phyloP scores from a whole-genome alignment of 2,329 filamentous ascomycete genomes.

The Fonsecaea erecta region DNA sequence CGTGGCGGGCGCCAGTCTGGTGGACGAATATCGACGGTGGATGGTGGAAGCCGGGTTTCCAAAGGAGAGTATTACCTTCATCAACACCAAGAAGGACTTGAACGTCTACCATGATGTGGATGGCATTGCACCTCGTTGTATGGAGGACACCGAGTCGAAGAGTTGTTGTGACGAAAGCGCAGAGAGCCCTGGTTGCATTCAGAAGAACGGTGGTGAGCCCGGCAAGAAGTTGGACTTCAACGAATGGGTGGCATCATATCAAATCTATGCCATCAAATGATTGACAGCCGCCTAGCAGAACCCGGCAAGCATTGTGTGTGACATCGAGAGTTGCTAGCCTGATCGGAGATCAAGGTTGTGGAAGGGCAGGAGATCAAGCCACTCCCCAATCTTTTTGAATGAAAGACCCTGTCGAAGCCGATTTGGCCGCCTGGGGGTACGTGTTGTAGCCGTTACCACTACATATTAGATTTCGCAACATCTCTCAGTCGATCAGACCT shows the following conservation, averaged over 20 bases:
- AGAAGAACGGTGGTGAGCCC: background rate
- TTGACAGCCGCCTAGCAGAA: background rate
- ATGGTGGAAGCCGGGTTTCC: constrained; percentile 57
- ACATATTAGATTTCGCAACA: too few relatives aligned
- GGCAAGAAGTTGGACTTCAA: constrained; percentile 51
- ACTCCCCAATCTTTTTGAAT: too few relatives aligned
- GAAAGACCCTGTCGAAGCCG: too few relatives aligned
- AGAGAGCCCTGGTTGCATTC: background rate
- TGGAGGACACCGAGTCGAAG: background rate
- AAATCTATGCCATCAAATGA: constrained; percentile 57
- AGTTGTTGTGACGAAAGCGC: background rate
- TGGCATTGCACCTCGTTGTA: constrained; percentile 22
- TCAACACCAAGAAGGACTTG: constrained; percentile 54
- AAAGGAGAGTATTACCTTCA: constrained; percentile 48
- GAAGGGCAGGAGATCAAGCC: too few relatives aligned
- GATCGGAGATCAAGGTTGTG: too few relatives aligned
- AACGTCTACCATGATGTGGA: constrained; percentile 22
- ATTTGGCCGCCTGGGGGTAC: too few relatives aligned
- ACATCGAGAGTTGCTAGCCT: background rate
- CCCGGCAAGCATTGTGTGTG: background rate
- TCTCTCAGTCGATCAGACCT: too few relatives aligned
- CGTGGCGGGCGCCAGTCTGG: constrained; percentile 61
- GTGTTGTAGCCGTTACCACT: too few relatives aligned
- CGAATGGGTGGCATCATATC: constrained; percentile 57
- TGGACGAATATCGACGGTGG: constrained; percentile 58